Evolutionary conservation across 768 basidiomycete species (phyloP).

Genomic region (Collybia sordida): DNA sequence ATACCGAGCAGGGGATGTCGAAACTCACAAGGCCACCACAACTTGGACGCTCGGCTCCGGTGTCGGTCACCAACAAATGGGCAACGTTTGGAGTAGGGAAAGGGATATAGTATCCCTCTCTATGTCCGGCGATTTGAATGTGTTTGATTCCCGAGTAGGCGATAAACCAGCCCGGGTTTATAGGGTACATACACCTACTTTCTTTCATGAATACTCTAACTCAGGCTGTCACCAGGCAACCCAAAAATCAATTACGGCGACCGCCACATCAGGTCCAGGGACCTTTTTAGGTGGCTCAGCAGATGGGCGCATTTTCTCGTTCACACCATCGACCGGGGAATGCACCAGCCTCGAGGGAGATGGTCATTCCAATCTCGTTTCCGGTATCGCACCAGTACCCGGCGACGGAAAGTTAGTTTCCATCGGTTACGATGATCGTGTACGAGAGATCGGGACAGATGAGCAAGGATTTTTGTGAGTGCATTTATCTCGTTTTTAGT

Average conservation of each 20-base stretch:
- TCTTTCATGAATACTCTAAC: not conserved
- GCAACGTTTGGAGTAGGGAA: conserved; percentile 79
- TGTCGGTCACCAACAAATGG: conserved; percentile 82
- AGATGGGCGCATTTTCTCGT: conserved; percentile 74
- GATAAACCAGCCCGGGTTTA: conserved; percentile 62
- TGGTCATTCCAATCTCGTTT: conserved; percentile 71
- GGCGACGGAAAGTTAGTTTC: conserved; percentile 58
- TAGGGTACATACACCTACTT: conserved; percentile 40
- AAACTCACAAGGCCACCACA: conserved; percentile 61
- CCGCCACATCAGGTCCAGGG: conserved; percentile 37
- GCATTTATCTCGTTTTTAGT: not conserved
- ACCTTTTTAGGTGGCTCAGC: conserved; percentile 83
- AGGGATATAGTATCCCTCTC: conserved; percentile 80
- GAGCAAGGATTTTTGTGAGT: conserved; percentile 49
- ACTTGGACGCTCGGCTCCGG: conserved; percentile 76
- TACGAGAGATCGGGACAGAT: conserved; percentile 60
- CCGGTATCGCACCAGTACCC: conserved; percentile 50
- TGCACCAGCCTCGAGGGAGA: conserved; percentile 54
- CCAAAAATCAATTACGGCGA: conserved; percentile 77
- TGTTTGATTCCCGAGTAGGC: conserved; percentile 74
- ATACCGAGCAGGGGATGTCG: conserved; percentile 69
- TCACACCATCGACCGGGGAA: conserved; percentile 47
- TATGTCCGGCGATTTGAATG: conserved; percentile 74
- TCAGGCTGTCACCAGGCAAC: conserved; percentile 52
- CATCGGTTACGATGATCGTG: conserved; percentile 77